These are phyloP conservation scores for Petasospora fabianii DNA, from an alignment of 1,139 yeast genomes.

Conservation along the genomic window DNA sequence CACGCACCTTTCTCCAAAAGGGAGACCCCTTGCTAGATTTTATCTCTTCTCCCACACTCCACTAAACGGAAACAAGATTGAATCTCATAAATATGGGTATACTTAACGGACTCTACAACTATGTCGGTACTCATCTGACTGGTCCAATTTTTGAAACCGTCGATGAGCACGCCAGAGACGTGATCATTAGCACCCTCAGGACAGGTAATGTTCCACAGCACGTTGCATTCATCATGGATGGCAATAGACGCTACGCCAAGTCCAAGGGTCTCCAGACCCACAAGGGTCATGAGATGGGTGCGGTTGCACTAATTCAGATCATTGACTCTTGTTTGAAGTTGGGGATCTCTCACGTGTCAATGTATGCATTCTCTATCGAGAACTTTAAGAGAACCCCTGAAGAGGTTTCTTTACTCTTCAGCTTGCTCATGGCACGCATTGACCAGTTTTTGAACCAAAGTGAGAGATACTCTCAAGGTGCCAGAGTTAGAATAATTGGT, in stretches of 20 bases:
- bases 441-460: slow-evolving; percentile 22
- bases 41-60: too few species aligned
- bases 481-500: slow-evolving; percentile 68
- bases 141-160: slow-evolving; percentile 2
- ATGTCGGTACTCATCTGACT: not conserved
- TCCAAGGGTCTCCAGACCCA: slow-evolving; percentile 60
- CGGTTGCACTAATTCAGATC: slow-evolving; percentile 53
- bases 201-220: slow-evolving; percentile 85
- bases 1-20: too few species aligned
- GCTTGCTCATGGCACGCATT: slow-evolving; percentile 67
- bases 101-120: not conserved
- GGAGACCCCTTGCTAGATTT: too few species aligned
- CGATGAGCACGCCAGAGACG: slow-evolving; percentile 4
- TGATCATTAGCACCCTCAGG: slow-evolving; percentile 38
- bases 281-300: slow-evolving; percentile 90
- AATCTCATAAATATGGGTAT: too few species aligned
- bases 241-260: slow-evolving; percentile 85
- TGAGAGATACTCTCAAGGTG: slow-evolving; percentile 11
- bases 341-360: slow-evolving; percentile 78
- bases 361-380: slow-evolving; percentile 93
- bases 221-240: slow-evolving; percentile 95
- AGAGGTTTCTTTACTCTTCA: slow-evolving; percentile 83
- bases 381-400: slow-evolving; percentile 79
- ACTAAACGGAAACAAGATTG: too few species aligned
- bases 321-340: slow-evolving; percentile 39